These are phyloP conservation scores for Phaseolus coccineus DNA, from an alignment of 331 rosid genomes.

Conservation along the genomic window DNA sequence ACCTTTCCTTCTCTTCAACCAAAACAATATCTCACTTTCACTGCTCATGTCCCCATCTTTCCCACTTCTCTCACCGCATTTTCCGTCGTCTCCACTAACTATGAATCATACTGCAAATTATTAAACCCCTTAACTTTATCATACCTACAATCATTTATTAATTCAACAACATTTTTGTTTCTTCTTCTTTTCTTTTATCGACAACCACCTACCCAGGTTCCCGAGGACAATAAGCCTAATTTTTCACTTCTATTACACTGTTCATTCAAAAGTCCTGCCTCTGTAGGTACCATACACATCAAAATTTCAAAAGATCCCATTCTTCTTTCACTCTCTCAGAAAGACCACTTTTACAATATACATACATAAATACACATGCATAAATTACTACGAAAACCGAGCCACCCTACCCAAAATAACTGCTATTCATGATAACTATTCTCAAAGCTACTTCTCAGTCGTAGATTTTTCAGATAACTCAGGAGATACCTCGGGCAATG, in stretches of 20 bases:
- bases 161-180: background rate
- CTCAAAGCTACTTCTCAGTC: constrained; percentile 29
- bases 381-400: background rate
- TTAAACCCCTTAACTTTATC: constrained; percentile 25
- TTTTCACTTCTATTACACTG: background rate
- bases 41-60: constrained; percentile 55
- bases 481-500: constrained; percentile 47
- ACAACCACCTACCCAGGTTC: background rate
- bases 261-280: constrained; percentile 30
- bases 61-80: constrained; percentile 57
- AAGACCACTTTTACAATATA: constrained; percentile 47
- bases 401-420: background rate
- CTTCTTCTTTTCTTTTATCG: background rate
- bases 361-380: background rate
- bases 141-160: constrained; percentile 25
- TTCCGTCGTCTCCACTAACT: constrained; percentile 40
- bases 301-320: constrained; percentile 24
- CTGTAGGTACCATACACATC: constrained; percentile 9
- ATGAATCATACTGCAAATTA: constrained; percentile 27
- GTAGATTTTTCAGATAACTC: constrained; percentile 48
- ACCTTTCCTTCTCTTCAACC: constrained; percentile 17
- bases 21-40: constrained; percentile 51
- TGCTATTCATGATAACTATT: background rate
- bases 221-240: background rate
- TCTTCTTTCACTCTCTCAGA: constrained; percentile 46